Conservation (phyloP, 495 filamentous ascomycete genomes). For the Aspergillus biplanus region DNA sequence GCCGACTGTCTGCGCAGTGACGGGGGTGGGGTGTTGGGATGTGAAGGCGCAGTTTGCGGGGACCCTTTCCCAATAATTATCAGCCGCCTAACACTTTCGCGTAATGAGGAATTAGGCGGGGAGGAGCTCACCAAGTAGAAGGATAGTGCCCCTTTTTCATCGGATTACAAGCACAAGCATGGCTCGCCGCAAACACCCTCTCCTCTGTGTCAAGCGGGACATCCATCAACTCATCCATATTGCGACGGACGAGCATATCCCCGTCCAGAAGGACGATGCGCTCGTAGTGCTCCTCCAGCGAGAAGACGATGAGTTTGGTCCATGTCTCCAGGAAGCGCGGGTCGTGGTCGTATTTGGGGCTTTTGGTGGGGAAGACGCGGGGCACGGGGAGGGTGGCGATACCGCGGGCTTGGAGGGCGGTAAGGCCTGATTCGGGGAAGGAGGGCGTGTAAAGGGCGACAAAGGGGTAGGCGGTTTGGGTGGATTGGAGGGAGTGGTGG, state of each 20-base stretch:
- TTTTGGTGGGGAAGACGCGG: conserved; percentile 19
- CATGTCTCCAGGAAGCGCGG: conserved; percentile 81
- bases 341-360: conserved; percentile 50
- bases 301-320: conserved; percentile 81
- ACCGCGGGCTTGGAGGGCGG: conserved; percentile 27
- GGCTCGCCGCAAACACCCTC: conserved; percentile 70
- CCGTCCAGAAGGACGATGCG: conserved; percentile 80
- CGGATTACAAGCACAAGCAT: conserved; percentile 86
- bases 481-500: conserved; percentile 29
- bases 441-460: conserved; percentile 34
- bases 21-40: conserved; percentile 61
- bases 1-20: conserved; percentile 58
- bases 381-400: conserved; percentile 29
- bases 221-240: conserved; percentile 89
- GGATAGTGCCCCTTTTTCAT: conserved; percentile 77
- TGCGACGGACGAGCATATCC: conserved; percentile 76
- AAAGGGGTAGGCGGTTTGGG: conserved; percentile 32
- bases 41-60: conserved; percentile 79
- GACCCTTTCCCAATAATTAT: conserved; percentile 41
- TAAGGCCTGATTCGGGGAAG: conserved; percentile 31
- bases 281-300: conserved; percentile 67
- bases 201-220: conserved; percentile 64
- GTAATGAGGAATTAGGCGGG: background rate
- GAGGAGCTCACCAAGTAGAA: conserved; percentile 57
- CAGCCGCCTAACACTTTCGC: background rate